Evolutionary conservation across 2,329 filamentous ascomycete genomes (phyloP).

Genomic region (Aureobasidium namibiae): DNA sequence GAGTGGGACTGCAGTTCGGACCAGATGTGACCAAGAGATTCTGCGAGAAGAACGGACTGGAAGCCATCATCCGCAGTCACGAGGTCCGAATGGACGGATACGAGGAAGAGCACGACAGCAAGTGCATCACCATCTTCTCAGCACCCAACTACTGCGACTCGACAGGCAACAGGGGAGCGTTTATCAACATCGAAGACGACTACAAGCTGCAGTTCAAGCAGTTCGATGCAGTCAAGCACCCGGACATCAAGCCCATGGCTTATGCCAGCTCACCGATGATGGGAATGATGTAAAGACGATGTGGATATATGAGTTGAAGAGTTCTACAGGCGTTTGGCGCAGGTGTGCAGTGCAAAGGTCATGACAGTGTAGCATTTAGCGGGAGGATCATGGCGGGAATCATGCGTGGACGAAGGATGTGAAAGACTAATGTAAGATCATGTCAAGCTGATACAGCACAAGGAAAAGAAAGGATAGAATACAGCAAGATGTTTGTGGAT

Average conservation of each 20-base stretch:
- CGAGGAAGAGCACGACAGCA: conserved; percentile 91
- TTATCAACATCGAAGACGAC: conserved; percentile 90
- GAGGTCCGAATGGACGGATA: conserved; percentile 99
- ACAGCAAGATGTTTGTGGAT: no score
- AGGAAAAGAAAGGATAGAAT: no score
- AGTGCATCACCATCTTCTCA: conserved; percentile 96
- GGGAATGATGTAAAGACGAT: conserved; percentile 49
- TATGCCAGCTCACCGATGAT: conserved; percentile 79
- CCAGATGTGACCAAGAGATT: conserved; percentile 94
- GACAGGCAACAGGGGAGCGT: conserved; percentile 95
- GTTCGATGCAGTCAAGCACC: conserved; percentile 95
- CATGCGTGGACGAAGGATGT: background rate
- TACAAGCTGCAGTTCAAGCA: conserved; percentile 88
- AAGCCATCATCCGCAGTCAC: conserved; percentile 93
- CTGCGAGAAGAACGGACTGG: conserved; percentile 90
- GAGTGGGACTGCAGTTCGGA: conserved; percentile 92
- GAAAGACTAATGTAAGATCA: conserved; percentile 1
- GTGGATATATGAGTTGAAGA: background rate
- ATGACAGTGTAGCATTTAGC: conserved; percentile 2
- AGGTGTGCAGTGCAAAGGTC: conserved; percentile 1
- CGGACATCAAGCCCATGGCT: conserved; percentile 89
- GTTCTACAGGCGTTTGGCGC: background rate
- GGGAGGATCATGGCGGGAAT: background rate
- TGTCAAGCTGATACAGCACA: background rate
- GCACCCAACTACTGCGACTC: conserved; percentile 96